Percentiles rank a stretch among this genome's conserved stretches.
Evolutionary conservation across 352 stramenopile genomes (phyloP).

Genomic region (Paralagenidium karlingii): DNA sequence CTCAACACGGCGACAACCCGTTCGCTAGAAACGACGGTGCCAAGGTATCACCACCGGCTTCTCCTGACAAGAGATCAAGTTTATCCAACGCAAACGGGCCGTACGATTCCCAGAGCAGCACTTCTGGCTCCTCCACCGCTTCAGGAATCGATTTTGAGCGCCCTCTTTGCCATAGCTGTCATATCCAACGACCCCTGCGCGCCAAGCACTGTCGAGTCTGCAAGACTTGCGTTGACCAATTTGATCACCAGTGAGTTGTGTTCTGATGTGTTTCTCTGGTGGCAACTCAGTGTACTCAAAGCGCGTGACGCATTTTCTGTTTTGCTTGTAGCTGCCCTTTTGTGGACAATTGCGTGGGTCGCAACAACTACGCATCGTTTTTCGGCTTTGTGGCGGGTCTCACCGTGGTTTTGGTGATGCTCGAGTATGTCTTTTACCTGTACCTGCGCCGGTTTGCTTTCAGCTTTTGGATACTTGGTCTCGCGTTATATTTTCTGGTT

Average conservation of each 20-base stretch:
- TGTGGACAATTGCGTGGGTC: slow-evolving; percentile 97
- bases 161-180: slow-evolving; percentile 74
- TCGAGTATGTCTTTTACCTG: slow-evolving; percentile 51
- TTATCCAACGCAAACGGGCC: too few species aligned
- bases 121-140: too few species aligned
- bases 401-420: slow-evolving; percentile 21
- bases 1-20: too few species aligned
- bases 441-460: slow-evolving; percentile 9
- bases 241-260: slow-evolving; percentile 93
- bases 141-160: slow-evolving; percentile 19
- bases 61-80: slow-evolving; percentile 1
- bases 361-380: slow-evolving; percentile 93
- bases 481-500: background rate
- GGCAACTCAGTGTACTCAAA: too few species aligned
- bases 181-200: slow-evolving; percentile 59
- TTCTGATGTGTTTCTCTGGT: background rate
- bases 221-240: slow-evolving; percentile 90
- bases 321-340: slow-evolving; percentile 82
- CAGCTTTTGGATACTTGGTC: background rate
- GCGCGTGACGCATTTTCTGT: slow-evolving; percentile 1
- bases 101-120: too few species aligned
- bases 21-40: too few species aligned
- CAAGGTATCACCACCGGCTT: too few species aligned
- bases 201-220: slow-evolving; percentile 86
- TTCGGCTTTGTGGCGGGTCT: slow-evolving; percentile 43